phyloP scores from a whole-genome alignment of 805 yeast species.

The Candida palmyrensis region DNA sequence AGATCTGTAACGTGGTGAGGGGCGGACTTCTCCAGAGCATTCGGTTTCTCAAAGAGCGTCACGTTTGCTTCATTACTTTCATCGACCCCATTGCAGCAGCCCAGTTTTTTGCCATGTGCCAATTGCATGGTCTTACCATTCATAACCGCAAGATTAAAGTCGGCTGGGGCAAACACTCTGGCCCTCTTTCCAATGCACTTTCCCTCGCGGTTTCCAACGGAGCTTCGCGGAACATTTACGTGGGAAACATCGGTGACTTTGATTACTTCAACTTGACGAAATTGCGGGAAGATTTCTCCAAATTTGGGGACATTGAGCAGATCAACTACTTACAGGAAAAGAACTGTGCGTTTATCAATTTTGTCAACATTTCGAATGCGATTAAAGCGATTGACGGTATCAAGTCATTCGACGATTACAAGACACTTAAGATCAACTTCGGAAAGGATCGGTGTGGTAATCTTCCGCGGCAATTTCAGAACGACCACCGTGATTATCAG shows the following conservation, averaged over 20 bases:
- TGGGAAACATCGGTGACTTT: constrained; percentile 59
- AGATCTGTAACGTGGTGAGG: constrained; percentile 91
- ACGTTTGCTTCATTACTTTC: constrained; percentile 91
- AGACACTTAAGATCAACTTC: constrained; percentile 74
- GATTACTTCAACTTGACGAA: constrained; percentile 51
- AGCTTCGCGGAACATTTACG: constrained; percentile 88
- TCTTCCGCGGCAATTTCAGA: constrained; percentile 72
- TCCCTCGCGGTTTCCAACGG: constrained; percentile 90
- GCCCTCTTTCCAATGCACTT: constrained; percentile 82
- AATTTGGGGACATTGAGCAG: constrained; percentile 93
- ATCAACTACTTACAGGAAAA: constrained; percentile 80
- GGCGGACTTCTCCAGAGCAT: constrained; percentile 90
- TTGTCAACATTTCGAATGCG: constrained; percentile 86
- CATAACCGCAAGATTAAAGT: constrained; percentile 84
- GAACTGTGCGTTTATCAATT: constrained; percentile 87
- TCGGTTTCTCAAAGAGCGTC: constrained; percentile 75
- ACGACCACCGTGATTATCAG: too few relatives aligned
- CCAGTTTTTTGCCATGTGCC: constrained; percentile 92
- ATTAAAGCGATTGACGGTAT: constrained; percentile 90
- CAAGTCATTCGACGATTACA: constrained; percentile 61
- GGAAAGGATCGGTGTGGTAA: constrained; percentile 97
- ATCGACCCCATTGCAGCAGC: constrained; percentile 97
- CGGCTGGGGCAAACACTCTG: constrained; percentile 98
- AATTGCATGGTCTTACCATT: constrained; percentile 80
- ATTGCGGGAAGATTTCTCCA: constrained; percentile 66